phyloP scores from a whole-genome alignment of 768 basidiomycete genomes.

The Mycena vulgaris region DNA sequence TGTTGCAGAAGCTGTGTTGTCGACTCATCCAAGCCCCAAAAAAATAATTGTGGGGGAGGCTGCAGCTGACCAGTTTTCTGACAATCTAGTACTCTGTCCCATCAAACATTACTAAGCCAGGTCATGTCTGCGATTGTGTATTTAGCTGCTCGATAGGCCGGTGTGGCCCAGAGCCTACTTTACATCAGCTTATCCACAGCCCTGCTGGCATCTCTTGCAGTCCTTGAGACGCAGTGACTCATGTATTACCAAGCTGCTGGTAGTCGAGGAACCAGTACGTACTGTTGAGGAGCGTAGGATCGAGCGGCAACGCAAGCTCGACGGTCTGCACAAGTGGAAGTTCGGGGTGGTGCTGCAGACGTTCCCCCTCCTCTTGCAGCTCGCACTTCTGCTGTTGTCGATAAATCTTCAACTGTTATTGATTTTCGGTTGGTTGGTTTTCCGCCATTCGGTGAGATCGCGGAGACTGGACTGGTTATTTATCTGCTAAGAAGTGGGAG shows the following conservation, averaged over 20 bases:
- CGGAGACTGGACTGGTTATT: constrained; percentile 27
- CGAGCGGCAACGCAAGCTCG: too few species aligned
- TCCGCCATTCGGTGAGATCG: constrained; percentile 21
- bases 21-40: too few species aligned
- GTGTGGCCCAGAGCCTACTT: constrained; percentile 15
- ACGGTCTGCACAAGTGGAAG: constrained; percentile 22
- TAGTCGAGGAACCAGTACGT: neutral
- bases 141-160: constrained; percentile 11
- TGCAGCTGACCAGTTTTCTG: too few species aligned
- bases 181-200: constrained; percentile 18
- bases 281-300: too few species aligned
- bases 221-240: constrained; percentile 15
- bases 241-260: constrained; percentile 20
- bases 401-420: constrained; percentile 19
- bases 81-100: too few species aligned
- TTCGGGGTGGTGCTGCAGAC: constrained; percentile 21
- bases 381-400: constrained; percentile 22
- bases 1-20: too few species aligned
- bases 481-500: constrained; percentile 26
- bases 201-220: constrained; percentile 16
- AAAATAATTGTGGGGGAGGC: too few species aligned
- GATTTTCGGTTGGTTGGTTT: constrained; percentile 17
- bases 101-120: too few species aligned
- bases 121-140: constrained; percentile 15
- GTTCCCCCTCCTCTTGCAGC: constrained; percentile 18